Evolutionary conservation across 331 rosid species (phyloP), one percentile per base, ranked within the genome.

Genomic region (Malus hybrid): DNA sequence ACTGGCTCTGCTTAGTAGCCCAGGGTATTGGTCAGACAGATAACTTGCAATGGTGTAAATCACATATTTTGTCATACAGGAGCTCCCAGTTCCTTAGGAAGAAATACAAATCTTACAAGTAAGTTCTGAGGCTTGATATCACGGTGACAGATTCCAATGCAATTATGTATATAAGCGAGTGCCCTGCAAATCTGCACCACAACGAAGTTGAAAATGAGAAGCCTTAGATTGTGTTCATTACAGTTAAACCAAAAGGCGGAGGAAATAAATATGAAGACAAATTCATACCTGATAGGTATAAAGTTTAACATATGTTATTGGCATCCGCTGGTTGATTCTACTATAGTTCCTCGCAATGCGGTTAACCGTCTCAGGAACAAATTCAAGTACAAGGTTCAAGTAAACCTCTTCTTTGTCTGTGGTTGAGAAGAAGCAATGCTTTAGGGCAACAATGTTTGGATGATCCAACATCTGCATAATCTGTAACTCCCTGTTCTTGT

Each of bases 381-480:
- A 92, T 80, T 92, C 97, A 72, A 92, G 93, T n/a, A 92, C 97
- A 46, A 92, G 97, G 81, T 92, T 92, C 80, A 92, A 75, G 88
- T 90, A 92, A 78, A 92, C 73, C 81, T 92, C 96, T 79, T 92
- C 91, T 85, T 88, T 92, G 85, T 92, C 92, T 0, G 92, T 92
- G 3, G 97, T 88, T 33, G 97, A 92, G 76, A 70, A 89, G 89
- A 92, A 92, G 69, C 92, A 92, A 82, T 92, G 97, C 73, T 83
- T 90, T 6, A 92, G 88, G 73, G 93, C 87, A 56, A 92, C 97
- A 73, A 90, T 85, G 70, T 92, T 92, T 54, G 97, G 97, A 80
- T 92, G 97, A 82, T 92, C 96, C 79, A 92, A 84, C 97, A 92
- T 88, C 78, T 92, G 96, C 97, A 92, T 92, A 74, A 92, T 92